A percentile compares a stretch with the other conserved stretches of the same genome.
phyloP scores from a whole-genome alignment of 169 alveolate genomes.

The Plasmodium relictum region DNA sequence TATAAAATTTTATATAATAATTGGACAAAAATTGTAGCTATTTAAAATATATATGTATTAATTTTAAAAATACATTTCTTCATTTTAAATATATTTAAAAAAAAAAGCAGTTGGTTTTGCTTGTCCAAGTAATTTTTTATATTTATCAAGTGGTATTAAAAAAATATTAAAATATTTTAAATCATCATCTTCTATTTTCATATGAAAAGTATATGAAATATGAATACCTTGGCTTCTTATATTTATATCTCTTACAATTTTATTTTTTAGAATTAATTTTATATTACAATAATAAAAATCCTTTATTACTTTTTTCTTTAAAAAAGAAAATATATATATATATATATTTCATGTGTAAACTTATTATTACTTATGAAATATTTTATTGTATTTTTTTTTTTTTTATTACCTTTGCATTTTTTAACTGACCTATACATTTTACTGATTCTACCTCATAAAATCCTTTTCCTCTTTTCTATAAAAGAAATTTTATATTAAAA shows the following conservation, averaged over 20 bases:
- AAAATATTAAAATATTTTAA: slow-evolving; percentile 28
- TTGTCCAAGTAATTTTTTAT: slow-evolving; percentile 49
- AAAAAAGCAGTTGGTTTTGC: slow-evolving; percentile 54
- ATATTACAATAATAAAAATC: slow-evolving; percentile 60
- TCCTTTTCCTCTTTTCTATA: slow-evolving; percentile 29
- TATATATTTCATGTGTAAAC: neutral
- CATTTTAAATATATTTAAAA: slow-evolving; percentile 24
- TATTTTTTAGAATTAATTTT: slow-evolving; percentile 30
- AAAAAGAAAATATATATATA: slow-evolving; percentile 1
- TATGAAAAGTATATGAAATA: slow-evolving; percentile 45
- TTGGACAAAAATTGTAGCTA: no score
- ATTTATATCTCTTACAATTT: slow-evolving; percentile 33
- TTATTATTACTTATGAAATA: neutral
- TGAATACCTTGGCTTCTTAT: slow-evolving; percentile 47
- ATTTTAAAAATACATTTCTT: neutral
- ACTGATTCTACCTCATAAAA: slow-evolving; percentile 36
- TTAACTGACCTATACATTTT: slow-evolving; percentile 52
- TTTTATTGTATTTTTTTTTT: neutral
- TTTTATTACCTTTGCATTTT: slow-evolving; percentile 31
- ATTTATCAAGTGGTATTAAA: slow-evolving; percentile 57
- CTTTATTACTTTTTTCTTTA: slow-evolving; percentile 8
- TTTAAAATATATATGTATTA: neutral
- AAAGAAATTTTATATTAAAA: neutral
- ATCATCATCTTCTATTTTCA: slow-evolving; percentile 43
- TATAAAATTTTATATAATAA: no score